These are phyloP conservation scores for Penicillium expansum DNA, from an alignment of 2,329 filamentous ascomycete species.

Conservation along the genomic window DNA sequence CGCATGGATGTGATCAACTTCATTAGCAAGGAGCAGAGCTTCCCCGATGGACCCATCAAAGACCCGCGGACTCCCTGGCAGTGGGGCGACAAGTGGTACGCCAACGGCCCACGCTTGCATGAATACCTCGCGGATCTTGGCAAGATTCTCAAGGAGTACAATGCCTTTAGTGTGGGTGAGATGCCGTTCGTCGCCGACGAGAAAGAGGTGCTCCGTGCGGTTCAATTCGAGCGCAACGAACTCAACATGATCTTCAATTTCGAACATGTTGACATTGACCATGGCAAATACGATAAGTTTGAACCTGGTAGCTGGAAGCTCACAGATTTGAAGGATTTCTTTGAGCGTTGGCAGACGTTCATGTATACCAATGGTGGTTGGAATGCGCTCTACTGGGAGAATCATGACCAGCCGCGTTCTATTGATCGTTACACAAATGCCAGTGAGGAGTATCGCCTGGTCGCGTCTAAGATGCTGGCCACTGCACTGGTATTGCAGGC, in stretches of 20 bases:
- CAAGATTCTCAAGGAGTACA: constrained; percentile 54
- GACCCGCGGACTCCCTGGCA: constrained; percentile 31
- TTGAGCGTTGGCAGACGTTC: constrained; percentile 59
- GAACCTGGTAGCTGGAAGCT: constrained; percentile 49
- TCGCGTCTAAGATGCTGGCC: constrained; percentile 60
- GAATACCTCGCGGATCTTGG: constrained; percentile 57
- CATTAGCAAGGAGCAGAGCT: constrained; percentile 62
- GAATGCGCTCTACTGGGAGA: constrained; percentile 65
- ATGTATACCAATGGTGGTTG: constrained; percentile 60
- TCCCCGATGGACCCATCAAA: constrained; percentile 47
- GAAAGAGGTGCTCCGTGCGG: constrained; percentile 53
- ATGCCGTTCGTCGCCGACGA: constrained; percentile 54
- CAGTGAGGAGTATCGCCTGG: constrained; percentile 48
- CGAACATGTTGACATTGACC: constrained; percentile 63
- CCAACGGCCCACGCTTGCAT: constrained; percentile 58
- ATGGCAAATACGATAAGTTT: constrained; percentile 52
- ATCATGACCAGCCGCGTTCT: constrained; percentile 64
- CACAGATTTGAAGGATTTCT: constrained; percentile 52
- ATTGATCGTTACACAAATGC: constrained; percentile 57
- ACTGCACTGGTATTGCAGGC: constrained; percentile 56
- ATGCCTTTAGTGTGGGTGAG: constrained; percentile 60
- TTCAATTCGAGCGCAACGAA: constrained; percentile 57
- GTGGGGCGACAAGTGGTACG: constrained; percentile 46
- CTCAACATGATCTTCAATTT: constrained; percentile 74
- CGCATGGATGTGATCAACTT: constrained; percentile 73